Evolutionary conservation across 169 alveolate species (phyloP).

Genomic region (Plasmodium gonderi): DNA sequence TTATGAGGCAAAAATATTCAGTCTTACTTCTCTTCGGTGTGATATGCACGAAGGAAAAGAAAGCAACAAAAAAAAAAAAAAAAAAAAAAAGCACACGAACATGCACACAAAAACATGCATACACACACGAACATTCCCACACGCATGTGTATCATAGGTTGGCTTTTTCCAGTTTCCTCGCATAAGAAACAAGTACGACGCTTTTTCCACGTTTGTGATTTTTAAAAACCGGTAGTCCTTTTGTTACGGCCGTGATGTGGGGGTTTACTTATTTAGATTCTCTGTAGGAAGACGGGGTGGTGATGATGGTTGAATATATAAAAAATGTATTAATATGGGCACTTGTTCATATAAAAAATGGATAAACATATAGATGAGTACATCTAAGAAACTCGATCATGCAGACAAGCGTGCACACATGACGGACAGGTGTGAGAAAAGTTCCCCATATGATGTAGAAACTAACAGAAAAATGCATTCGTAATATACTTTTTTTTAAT

Average conservation of each 20-base stretch:
- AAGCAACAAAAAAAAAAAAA: not conserved
- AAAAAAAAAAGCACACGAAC: not conserved
- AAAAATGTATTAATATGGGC: not conserved
- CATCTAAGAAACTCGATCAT: not conserved
- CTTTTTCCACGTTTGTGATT: not conserved
- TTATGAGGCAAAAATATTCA: not conserved
- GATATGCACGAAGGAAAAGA: not conserved
- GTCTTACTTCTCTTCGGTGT: too few species aligned
- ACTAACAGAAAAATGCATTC: not conserved
- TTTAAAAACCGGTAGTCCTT: not conserved
- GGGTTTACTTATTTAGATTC: slow-evolving; percentile 10
- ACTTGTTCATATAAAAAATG: not conserved
- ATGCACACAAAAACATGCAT: not conserved
- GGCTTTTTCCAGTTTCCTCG: not conserved
- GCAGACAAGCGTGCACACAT: not conserved
- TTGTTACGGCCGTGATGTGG: not conserved
- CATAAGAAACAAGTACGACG: not conserved
- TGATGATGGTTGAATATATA: not conserved
- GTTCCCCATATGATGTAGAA: not conserved
- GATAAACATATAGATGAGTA: not conserved
- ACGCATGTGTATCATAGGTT: not conserved
- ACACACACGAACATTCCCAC: not conserved
- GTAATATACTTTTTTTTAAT: slow-evolving; percentile 64
- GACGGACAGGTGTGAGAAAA: too few species aligned
- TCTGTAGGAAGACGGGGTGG: not conserved